A percentile compares a stretch with the other conserved stretches of the same genome.
These are phyloP conservation scores for Calcarisporium arbuscula DNA, from an alignment of 2,329 filamentous ascomycete genomes.

Conservation along the genomic window DNA sequence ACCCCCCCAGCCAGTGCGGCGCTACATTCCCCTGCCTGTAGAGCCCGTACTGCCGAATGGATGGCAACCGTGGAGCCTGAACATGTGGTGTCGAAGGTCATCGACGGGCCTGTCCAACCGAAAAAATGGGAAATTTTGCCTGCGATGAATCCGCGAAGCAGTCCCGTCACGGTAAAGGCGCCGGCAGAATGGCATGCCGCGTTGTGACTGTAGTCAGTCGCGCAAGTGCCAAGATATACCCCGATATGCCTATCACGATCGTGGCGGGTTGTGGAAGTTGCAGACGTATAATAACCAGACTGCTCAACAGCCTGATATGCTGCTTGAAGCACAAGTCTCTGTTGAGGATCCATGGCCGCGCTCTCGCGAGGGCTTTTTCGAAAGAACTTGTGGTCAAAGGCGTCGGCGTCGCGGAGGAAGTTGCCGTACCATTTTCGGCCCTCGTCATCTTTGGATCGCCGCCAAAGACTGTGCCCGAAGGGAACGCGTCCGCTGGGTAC, in stretches of 20 bases:
- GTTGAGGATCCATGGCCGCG: slow-evolving; percentile 33
- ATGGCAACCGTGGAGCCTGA: slow-evolving; percentile 29
- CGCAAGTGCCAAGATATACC: slow-evolving; percentile 29
- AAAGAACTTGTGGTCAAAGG: slow-evolving; percentile 36
- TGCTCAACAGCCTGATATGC: slow-evolving; percentile 34
- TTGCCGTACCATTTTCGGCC: slow-evolving; percentile 15
- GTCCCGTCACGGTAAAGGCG: slow-evolving; percentile 32
- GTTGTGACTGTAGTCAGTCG: slow-evolving; percentile 35
- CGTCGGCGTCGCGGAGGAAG: slow-evolving; percentile 15
- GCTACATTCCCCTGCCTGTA: slow-evolving; percentile 23
- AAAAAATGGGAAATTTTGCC: slow-evolving; percentile 31
- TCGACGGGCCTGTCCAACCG: slow-evolving; percentile 29
- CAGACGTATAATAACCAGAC: slow-evolving; percentile 15
- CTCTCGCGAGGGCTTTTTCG: slow-evolving; percentile 28
- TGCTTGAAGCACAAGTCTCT: slow-evolving; percentile 29
- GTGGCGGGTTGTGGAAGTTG: no score
- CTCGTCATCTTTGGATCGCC: no score
- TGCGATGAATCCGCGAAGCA: slow-evolving; percentile 21
- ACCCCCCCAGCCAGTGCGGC: slow-evolving; percentile 32
- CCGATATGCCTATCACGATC: slow-evolving; percentile 22
- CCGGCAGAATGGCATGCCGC: slow-evolving; percentile 26
- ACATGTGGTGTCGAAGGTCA: slow-evolving; percentile 32
- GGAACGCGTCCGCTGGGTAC: no score
- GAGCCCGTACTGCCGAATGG: slow-evolving; percentile 23
- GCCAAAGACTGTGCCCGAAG: no score